Base-by-base conservation (phyloP, 306 rosid genomes). In the Cyamopsis tetragonoloba region DNA sequence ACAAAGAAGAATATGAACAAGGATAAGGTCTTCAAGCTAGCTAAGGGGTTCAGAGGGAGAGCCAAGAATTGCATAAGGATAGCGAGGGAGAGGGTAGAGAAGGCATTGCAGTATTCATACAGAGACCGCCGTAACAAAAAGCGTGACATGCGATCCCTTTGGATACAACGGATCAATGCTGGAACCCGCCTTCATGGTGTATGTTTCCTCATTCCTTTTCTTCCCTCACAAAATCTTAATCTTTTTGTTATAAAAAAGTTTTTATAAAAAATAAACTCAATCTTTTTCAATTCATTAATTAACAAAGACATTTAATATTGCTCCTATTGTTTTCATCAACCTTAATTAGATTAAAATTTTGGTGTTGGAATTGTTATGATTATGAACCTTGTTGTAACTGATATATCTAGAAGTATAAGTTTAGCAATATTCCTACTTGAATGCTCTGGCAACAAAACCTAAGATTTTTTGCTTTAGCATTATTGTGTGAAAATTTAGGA, bases 11-110 rank as follows among this genome's bases (percentile, higher is more conserved):
- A 73, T 8, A 89, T 89, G 97, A 85, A 88, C 74, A 93, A 89
- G 85, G 83, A 80, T 22, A 88, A 89, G 85, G 71, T 93, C 53
- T 88, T 89, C 72, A 83, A 93, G 91, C 79, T 93, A 1, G 97
- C 98, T 3, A 93, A 89, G 89, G 98, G 98, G 53, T 93, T 89
- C 77, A 80, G 97, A 67, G 98, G 98, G 20, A 85, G 98, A 83
- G 98, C 98, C 44, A 93, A 89, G 85, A 89, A 93, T 72, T 93
- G 98, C 81, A 88, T 93, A 65, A 83, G 96, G 85, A 89, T 89
- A 68, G 91, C 98, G 5, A 86, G 97, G 77, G 98, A 93, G 83
- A 85, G 98, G 59, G 97, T 93, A 58, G 98, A 93, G 79, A 93
- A 93, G 87, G 98, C 97, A 19, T 84, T 93, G 88, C 98, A 89